phyloP scores from a whole-genome alignment of 2,329 filamentous ascomycete species.

The Pseudocercospora crystallina region DNA sequence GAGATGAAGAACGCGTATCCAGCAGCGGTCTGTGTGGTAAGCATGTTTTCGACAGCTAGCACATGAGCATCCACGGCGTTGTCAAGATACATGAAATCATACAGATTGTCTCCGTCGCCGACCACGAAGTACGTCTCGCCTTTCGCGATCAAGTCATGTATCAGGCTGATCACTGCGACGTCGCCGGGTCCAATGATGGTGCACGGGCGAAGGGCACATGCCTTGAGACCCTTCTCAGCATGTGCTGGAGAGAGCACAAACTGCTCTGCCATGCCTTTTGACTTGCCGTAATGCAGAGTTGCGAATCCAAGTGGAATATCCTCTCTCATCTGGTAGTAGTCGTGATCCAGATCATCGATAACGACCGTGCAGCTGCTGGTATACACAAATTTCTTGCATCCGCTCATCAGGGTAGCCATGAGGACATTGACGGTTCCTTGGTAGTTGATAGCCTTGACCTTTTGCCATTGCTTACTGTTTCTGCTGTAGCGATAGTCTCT shows the following conservation, averaged over 20 bases:
- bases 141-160: slow-evolving; percentile 69
- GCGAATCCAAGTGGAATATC: slow-evolving; percentile 69
- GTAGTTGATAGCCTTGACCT: slow-evolving; percentile 82
- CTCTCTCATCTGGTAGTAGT: slow-evolving; percentile 84
- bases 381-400: slow-evolving; percentile 81
- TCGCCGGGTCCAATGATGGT: slow-evolving; percentile 93
- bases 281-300: slow-evolving; percentile 78
- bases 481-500: slow-evolving; percentile 42
- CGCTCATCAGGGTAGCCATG: slow-evolving; percentile 65
- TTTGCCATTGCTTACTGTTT: slow-evolving; percentile 45
- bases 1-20: slow-evolving; percentile 89
- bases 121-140: slow-evolving; percentile 76
- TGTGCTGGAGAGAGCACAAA: slow-evolving; percentile 72
- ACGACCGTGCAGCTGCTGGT: slow-evolving; percentile 87
- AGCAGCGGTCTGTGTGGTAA: slow-evolving; percentile 61
- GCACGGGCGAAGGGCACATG: slow-evolving; percentile 74
- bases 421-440: slow-evolving; percentile 79
- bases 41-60: slow-evolving; percentile 72
- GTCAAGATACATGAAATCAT: slow-evolving; percentile 69
- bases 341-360: slow-evolving; percentile 70
- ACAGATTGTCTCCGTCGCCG: slow-evolving; percentile 69
- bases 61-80: slow-evolving; percentile 78
- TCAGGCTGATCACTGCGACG: slow-evolving; percentile 68
- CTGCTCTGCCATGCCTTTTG: slow-evolving; percentile 82
- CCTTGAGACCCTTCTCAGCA: slow-evolving; percentile 30